Base-by-base conservation (phyloP, 495 filamentous ascomycete genomes). In the Lasiosphaeris hirsuta region DNA sequence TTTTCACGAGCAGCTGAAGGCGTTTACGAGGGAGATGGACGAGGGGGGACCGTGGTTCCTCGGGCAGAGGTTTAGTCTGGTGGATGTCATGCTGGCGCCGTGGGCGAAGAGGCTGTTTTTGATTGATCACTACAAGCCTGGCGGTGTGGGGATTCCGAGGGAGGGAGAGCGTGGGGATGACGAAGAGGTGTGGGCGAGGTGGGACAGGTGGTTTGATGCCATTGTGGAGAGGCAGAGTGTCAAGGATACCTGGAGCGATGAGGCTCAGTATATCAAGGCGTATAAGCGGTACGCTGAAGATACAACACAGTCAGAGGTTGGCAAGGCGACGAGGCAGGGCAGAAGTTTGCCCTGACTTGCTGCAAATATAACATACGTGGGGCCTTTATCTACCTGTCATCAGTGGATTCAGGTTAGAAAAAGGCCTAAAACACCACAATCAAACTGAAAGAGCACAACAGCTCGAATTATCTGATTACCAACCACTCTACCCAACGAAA, bases 231-330 rank as follows among this genome's bases (percentile, higher is more conserved):
- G 84, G 52, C 67, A 78, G 62, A 88, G 83, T 65, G 77, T 89
- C 0, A 71, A 71, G 59, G 73, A 81, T 63, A 90, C 84, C 0
- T 83, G 75, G 71, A 89, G 86, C 59, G 80, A 83, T 15, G 81
- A 70, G 41, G 80, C 84, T 48, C 69, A 82, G 64, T 88, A 86
- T 63, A 63, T 84, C 49, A 77, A 75, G 2, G 85, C 85, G 49
- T 90, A 89, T 66, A 77, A 82, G 67, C 71, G 84, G 52, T 90
- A 90, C 77, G 86, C 85, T 11, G 84, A 90, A 47, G 79, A 90
- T 69, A 82, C 75, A n/a, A 86, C 86, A 43, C 81, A 86, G 70
- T 86, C 83, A 49, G 82, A 89, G 68, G 69, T 88, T 52, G 86
- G 81, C 15, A 84, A 88, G 73, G 86, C 86, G 30, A 88, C 81